Evolutionary conservation across 805 yeast species (phyloP).

Genomic region (Saturnispora mendoncae): DNA sequence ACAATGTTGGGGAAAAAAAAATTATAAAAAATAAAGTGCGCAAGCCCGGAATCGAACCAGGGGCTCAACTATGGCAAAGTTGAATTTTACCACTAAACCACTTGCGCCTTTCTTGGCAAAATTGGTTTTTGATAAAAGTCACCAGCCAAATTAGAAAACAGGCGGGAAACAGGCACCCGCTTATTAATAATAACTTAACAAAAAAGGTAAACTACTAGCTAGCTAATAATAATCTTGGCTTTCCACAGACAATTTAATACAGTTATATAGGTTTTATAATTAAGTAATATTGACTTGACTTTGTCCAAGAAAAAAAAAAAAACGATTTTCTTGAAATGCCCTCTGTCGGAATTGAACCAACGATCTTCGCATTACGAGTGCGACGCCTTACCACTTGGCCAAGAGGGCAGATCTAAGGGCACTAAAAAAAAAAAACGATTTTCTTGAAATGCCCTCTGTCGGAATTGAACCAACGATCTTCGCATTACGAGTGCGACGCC

Average conservation of each 20-base stretch:
- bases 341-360: slow-evolving; percentile 30
- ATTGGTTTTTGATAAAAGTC: neutral
- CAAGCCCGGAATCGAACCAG: slow-evolving; percentile 25
- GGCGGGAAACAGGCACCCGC: too few relatives aligned
- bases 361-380: slow-evolving; percentile 40
- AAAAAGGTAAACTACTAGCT: too few relatives aligned
- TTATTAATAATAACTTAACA: too few relatives aligned
- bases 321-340: slow-evolving; percentile 22
- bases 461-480: slow-evolving; percentile 38
- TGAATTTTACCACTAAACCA: slow-evolving; percentile 24
- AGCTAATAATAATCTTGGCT: too few relatives aligned
- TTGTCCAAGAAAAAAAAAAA: too few relatives aligned
- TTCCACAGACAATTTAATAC: too few relatives aligned
- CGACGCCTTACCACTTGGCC: slow-evolving; percentile 41
- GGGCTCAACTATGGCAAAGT: slow-evolving; percentile 24
- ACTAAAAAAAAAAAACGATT: too few relatives aligned
- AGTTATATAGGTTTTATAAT: too few relatives aligned
- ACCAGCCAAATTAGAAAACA: neutral
- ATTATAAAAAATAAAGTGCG: slow-evolving; percentile 11
- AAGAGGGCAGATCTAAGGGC: slow-evolving; percentile 28
- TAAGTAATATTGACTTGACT: too few relatives aligned
- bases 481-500: slow-evolving; percentile 41
- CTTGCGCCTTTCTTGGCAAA: slow-evolving; percentile 14
- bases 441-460: too few relatives aligned
- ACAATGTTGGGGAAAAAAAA: neutral